Evolutionary conservation across 2,329 filamentous ascomycete species (phyloP), one percentile per base, ranked within the genome.

Genomic region (Lachnellula occidentalis): DNA sequence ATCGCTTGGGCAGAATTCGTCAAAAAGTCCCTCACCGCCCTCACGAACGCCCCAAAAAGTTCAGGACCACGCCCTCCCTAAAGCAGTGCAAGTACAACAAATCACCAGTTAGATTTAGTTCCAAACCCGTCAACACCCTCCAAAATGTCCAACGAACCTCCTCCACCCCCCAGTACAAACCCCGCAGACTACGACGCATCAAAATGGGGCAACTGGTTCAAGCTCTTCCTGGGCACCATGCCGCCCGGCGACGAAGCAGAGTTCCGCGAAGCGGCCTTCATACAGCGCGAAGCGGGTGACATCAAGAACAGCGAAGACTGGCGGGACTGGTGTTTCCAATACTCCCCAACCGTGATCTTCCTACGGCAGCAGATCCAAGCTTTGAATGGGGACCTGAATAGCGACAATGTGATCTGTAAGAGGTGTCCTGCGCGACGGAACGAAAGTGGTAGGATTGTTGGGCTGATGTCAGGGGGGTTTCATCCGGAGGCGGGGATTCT

Each of bases 271-370:
- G 84, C 83, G 70, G 83, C 85, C 60, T 91, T 95, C 75, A 76
- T 80, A 53, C 78, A 83, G 54, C 85, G 91, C 72, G 90, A 94
- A 74, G 81, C 80, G 58, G 75, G 78, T 31, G 91, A 96, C 78
- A 92, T 88, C 78, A 79, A 79, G 67, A 83, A 83, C 52, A 96
- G 90, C 77, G 90, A 96, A 68, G 75, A 85, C 43, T 82, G 89
- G 72, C 85, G 90, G 54, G 87, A 94, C 71, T 96, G 88, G 77
- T 81, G 95, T 36, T 83, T 97, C 65, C 74, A 83, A 68, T 88
- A 92, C 77, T 92, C 87, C 53, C 94, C 94, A 27, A 83, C 89
- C 54, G 85, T 99, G 56, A 86, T 87, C 58, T 99, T 95, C 78
- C 77, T 99, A 73, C 83, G 83, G 53, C 84, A 94, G 61, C 90